Evolutionary conservation across 352 stramenopile species (phyloP).

Genomic region (Phytopythium sindhum): DNA sequence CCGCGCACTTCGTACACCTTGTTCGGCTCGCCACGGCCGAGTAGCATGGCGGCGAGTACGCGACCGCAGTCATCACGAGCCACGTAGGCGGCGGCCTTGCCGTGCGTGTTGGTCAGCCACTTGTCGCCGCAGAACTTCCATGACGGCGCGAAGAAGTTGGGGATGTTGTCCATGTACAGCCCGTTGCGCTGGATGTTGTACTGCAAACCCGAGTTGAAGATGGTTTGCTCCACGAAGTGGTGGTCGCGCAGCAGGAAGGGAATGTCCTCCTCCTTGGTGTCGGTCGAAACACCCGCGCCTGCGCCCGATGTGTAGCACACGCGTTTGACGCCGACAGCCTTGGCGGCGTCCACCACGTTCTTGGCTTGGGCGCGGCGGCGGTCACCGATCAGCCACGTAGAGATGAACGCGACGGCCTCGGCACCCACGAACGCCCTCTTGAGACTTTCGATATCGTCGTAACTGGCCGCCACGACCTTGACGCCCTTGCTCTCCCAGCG

Average conservation of each 20-base stretch:
- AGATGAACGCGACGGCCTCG: conserved; percentile 22
- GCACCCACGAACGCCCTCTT: conserved; percentile 23
- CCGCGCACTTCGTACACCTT: conserved; percentile 23
- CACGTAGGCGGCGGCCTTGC: conserved; percentile 20
- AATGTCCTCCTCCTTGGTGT: conserved; percentile 21
- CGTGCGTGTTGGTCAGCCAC: conserved; percentile 32
- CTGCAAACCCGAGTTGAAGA: conserved; percentile 20
- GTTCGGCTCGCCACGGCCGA: conserved; percentile 23
- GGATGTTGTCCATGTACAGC: conserved; percentile 35
- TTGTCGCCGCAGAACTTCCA: conserved; percentile 30
- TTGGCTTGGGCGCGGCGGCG: conserved; percentile 16
- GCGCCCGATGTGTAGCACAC: conserved; percentile 31
- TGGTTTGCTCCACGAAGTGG: conserved; percentile 19
- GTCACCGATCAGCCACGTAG: conserved; percentile 24
- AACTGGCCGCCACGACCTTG: conserved; percentile 13
- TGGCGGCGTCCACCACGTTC: conserved; percentile 17
- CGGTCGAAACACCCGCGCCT: conserved; percentile 13
- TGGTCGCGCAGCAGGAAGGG: conserved; percentile 29
- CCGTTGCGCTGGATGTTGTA: conserved; percentile 40
- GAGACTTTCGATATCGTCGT: conserved; percentile 19
- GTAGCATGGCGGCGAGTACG: conserved; percentile 16
- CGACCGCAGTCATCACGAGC: conserved; percentile 22
- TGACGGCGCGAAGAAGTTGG: conserved; percentile 18
- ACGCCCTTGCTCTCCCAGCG: conserved; percentile 13
- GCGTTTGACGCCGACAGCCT: conserved; percentile 22